A percentile compares a stretch with the other conserved stretches of the same genome.
Evolutionary conservation across 495 filamentous ascomycete genomes (phyloP).

Genomic region (Daldinia loculata): DNA sequence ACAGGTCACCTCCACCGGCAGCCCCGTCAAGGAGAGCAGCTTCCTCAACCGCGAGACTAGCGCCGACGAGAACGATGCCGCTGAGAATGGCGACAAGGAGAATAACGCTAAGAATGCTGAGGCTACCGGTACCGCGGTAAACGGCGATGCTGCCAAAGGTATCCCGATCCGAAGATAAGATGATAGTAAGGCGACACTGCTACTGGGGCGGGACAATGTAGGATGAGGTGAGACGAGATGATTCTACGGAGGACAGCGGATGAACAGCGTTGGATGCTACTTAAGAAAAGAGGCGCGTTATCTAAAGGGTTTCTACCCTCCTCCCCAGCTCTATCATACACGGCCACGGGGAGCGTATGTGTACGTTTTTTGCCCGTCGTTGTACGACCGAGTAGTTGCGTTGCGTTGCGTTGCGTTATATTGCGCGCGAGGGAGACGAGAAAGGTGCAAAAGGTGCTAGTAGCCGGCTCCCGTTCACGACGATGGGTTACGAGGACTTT

Average conservation of each 20-base stretch:
- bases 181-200: not conserved
- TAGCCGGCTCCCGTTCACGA: not conserved
- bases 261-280: not conserved
- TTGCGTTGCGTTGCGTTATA: not conserved
- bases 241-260: not conserved
- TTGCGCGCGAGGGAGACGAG: not conserved
- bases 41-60: constrained; percentile 80
- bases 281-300: not conserved
- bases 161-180: constrained; percentile 70
- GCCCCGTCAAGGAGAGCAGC: constrained; percentile 86
- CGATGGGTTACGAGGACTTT: not conserved
- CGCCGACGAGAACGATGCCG: constrained; percentile 68
- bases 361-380: not conserved
- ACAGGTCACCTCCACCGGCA: constrained; percentile 69
- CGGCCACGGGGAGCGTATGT: not conserved
- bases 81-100: constrained; percentile 43
- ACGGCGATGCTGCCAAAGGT: constrained; percentile 52
- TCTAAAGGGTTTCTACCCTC: not conserved
- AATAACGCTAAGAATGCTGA: constrained; percentile 2
- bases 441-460: constrained; percentile 2
- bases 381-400: not conserved
- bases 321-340: not conserved
- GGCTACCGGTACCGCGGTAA: not conserved
- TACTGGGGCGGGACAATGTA: not conserved
- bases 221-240: not conserved